These are phyloP conservation scores for Albophoma yamanashiensis DNA, from an alignment of 2,329 filamentous ascomycete species.

Conservation along the genomic window DNA sequence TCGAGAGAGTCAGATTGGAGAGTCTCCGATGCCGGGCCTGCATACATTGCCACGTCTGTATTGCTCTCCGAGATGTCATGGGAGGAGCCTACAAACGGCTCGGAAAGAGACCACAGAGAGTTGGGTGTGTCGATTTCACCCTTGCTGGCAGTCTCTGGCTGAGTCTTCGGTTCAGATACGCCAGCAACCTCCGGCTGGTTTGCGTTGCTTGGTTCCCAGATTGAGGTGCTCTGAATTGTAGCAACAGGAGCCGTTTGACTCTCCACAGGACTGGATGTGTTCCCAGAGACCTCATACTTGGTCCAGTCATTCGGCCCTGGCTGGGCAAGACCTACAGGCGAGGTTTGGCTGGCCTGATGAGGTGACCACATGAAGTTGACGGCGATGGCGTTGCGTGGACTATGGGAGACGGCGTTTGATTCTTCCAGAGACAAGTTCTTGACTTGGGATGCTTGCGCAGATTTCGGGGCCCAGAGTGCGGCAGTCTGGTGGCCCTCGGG, in stretches of 20 bases:
- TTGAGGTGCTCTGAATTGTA: not conserved
- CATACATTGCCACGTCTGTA: not conserved
- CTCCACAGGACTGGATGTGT: not conserved
- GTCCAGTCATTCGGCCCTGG: not conserved
- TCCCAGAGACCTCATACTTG: not conserved
- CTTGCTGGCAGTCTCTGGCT: not conserved
- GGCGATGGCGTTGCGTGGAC: not conserved
- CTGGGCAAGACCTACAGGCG: not conserved
- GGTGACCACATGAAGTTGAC: not conserved
- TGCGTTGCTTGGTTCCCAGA: not conserved
- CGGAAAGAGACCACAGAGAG: not conserved
- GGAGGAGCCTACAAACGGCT: not conserved
- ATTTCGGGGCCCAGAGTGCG: not conserved
- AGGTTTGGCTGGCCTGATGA: not conserved
- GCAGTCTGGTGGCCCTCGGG: not conserved
- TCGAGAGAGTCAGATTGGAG: not conserved
- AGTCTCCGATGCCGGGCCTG: not conserved
- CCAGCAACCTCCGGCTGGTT: not conserved
- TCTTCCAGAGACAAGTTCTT: not conserved
- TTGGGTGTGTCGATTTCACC: not conserved
- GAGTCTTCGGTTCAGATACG: not conserved
- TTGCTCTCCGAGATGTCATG: not conserved
- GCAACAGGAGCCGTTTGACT: not conserved
- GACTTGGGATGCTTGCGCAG: not conserved
- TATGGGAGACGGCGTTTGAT: too few species aligned